A percentile compares a stretch with the other conserved stretches of the same genome.
Evolutionary conservation across 345 rosid species (phyloP).

Genomic region (Xanthoceras sorbifolium): DNA sequence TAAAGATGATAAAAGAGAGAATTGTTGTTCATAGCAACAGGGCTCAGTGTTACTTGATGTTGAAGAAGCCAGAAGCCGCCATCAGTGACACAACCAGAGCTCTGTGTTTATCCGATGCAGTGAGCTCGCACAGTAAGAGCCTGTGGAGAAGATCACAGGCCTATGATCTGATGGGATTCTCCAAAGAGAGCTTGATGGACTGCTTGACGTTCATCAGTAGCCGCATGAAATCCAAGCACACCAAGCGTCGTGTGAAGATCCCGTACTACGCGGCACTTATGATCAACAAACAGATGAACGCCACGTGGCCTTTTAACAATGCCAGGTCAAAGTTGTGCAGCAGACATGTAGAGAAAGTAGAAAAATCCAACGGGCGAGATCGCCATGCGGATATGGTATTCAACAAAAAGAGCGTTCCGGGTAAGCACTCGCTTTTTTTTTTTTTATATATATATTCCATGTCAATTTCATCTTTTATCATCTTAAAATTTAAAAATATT

Average conservation of each 20-base stretch:
- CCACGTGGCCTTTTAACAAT: slow-evolving; percentile 52
- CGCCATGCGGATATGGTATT: neutral
- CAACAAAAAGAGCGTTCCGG: slow-evolving; percentile 11
- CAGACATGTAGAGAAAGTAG: slow-evolving; percentile 6
- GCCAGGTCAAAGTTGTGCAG: slow-evolving; percentile 21
- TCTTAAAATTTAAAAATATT: too few relatives aligned
- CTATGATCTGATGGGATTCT: slow-evolving; percentile 63
- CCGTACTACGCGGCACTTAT: slow-evolving; percentile 66
- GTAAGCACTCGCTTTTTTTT: neutral
- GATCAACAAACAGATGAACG: slow-evolving; percentile 66
- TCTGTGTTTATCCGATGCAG: slow-evolving; percentile 47
- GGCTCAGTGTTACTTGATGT: slow-evolving; percentile 71
- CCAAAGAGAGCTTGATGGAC: slow-evolving; percentile 80
- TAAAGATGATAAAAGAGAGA: slow-evolving; percentile 56
- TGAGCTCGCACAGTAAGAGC: slow-evolving; percentile 62
- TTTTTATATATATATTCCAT: too few relatives aligned
- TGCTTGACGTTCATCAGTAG: slow-evolving; percentile 59
- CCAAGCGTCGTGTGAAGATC: slow-evolving; percentile 31
- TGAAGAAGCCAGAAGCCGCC: slow-evolving; percentile 53
- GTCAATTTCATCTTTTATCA: neutral
- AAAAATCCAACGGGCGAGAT: slow-evolving; percentile 2
- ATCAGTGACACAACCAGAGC: slow-evolving; percentile 85
- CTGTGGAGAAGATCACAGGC: slow-evolving; percentile 96
- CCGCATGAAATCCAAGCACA: slow-evolving; percentile 28
- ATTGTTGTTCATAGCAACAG: slow-evolving; percentile 74